Evolutionary conservation across 106 monocot genomes (phyloP), one percentile per base, ranked within the genome.

Genomic region (Gastrodia elata): DNA sequence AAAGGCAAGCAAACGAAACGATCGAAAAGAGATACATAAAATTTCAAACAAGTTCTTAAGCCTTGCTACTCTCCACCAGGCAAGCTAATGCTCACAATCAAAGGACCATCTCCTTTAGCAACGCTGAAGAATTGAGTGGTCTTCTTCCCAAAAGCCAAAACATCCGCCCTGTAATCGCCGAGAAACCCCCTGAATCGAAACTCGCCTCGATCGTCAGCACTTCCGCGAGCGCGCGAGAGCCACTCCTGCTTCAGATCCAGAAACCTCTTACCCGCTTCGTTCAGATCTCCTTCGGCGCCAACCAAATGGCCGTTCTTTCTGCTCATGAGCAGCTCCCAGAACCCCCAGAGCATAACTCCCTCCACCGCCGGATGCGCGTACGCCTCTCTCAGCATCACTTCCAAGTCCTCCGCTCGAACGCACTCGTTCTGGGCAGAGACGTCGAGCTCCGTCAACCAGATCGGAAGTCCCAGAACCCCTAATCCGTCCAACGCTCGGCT

Each of bases 291-390:
- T 76, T 96, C 95, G 8, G 91, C 95, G 75, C 86, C 74, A 68
- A 96, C 87, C 77, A 96, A 76, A 70, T 89, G 77, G 0, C 76
- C 72, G 37, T 92, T 82, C 18, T 85, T 68, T 38, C 92, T 77
- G 42, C 82, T 79, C 91, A 91, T 87, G 74, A 77, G 84, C 77
- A 92, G 65, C 75, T 96, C 95, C 95, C 92, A 96, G 75, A 89
- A 96, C 0, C 86, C 89, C 92, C 92, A 92, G 1, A 94, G 78
- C 95, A 92, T 85, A 48, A 92, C 44, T n/a, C 95, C 95, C 4
- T 87, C 89, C 4, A 97, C 84, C 0, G 96, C 68, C 10, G 96
- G 92, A 78, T 97, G 92, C 2, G 96, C 92, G 41, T 81, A 90
- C 6, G 90, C 92, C 78, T 97, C 96, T 1, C 90, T 87, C 11